Conservation (phyloP, 441 rosid species). For the Metrosideros polymorpha region DNA sequence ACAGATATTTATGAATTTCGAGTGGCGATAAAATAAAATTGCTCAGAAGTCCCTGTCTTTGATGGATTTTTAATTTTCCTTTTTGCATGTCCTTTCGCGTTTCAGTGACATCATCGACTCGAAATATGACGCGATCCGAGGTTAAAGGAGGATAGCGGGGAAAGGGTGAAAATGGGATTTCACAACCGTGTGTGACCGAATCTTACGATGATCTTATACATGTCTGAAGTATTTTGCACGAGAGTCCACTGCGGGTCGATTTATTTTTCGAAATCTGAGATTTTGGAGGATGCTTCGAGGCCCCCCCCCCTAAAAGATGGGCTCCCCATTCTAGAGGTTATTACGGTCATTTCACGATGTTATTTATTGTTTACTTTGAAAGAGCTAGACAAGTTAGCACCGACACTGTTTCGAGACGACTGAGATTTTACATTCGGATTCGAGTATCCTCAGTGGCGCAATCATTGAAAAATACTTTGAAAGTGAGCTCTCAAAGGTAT, state of each 20-base stretch:
- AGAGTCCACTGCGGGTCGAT: no score
- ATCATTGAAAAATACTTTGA: not conserved
- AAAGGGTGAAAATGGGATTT: not conserved
- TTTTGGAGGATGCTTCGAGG: not conserved
- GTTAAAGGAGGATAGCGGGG: not conserved
- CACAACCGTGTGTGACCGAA: not conserved
- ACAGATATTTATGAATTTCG: not conserved
- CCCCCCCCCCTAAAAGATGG: no score
- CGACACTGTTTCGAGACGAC: not conserved
- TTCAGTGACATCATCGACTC: not conserved
- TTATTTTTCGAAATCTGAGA: not conserved
- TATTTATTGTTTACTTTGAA: rapidly evolving
- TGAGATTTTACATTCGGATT: rapidly evolving
- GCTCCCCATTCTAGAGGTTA: not conserved
- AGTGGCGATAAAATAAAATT: not conserved
- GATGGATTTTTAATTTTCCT: no score
- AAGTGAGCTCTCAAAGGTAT: not conserved
- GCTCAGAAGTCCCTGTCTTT: not conserved
- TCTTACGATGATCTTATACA: not conserved
- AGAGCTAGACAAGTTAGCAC: rapidly evolving
- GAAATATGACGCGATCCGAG: not conserved
- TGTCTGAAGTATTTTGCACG: not conserved
- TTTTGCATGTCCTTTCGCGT: not conserved
- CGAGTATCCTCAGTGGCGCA: not conserved
- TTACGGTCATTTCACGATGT: not conserved